Conservation (phyloP, 2,329 filamentous ascomycete genomes). For the Thermoascus crustaceus region DNA sequence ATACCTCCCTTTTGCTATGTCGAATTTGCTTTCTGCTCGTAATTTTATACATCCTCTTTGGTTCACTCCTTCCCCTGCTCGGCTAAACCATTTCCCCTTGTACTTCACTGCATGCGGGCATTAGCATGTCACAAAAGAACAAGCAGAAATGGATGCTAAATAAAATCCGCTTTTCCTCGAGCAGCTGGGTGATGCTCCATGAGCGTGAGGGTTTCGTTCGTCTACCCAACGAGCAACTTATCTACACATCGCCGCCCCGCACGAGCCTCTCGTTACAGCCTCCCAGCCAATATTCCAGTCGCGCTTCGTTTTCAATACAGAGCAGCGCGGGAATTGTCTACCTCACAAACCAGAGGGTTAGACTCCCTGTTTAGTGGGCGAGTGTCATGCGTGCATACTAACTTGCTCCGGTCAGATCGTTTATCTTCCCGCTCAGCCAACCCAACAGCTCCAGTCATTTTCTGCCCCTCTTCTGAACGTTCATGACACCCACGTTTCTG, state of each 20-base stretch:
- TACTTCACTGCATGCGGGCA: too few species aligned
- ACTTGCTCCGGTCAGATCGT: slow-evolving; percentile 55
- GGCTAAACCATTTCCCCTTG: too few species aligned
- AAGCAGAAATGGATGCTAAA: slow-evolving; percentile 11
- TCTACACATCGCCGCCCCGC: slow-evolving; percentile 71
- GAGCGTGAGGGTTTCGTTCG: slow-evolving; percentile 66
- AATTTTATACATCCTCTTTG: slow-evolving; percentile 2
- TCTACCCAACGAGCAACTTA: slow-evolving; percentile 72
- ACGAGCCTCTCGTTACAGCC: slow-evolving; percentile 69
- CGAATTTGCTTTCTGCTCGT: slow-evolving; percentile 1
- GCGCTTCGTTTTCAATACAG: slow-evolving; percentile 58
- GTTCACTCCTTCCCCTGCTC: background rate
- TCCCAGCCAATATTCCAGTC: slow-evolving; percentile 56
- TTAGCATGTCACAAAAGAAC: slow-evolving; percentile 5
- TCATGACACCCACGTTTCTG: slow-evolving; percentile 74
- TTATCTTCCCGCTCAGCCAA: slow-evolving; percentile 69
- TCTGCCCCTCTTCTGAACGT: slow-evolving; percentile 80
- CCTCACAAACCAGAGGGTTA: slow-evolving; percentile 77
- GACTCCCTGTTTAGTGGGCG: slow-evolving; percentile 20
- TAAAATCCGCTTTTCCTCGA: slow-evolving; percentile 8
- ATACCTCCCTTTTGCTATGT: slow-evolving; percentile 6
- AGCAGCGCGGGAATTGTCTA: slow-evolving; percentile 68
- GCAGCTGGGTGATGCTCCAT: slow-evolving; percentile 88
- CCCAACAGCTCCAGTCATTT: slow-evolving; percentile 70
- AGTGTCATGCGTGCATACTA: slow-evolving; percentile 7